Conservation (phyloP, 225 moss, liverwort and hornwort species). For the Sphagnum contortum region DNA sequence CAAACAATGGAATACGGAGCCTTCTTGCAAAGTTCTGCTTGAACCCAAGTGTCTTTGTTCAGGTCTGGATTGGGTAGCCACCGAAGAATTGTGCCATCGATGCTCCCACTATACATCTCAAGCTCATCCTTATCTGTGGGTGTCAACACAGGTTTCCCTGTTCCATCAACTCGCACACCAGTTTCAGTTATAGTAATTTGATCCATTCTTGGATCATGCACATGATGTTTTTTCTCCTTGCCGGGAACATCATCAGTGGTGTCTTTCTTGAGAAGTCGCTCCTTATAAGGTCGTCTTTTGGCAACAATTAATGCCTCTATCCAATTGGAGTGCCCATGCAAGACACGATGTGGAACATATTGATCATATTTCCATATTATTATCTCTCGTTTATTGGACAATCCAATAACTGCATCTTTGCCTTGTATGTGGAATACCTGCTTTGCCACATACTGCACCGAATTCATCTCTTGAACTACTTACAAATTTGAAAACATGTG, state of each 20-base stretch:
- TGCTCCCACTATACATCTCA: conserved; percentile 54
- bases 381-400: conserved; percentile 28
- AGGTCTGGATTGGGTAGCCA: conserved; percentile 57
- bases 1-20: conserved; percentile 32
- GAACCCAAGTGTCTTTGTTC: conserved; percentile 52
- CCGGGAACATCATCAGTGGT: conserved; percentile 43
- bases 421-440: conserved; percentile 44
- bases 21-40: conserved; percentile 22
- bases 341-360: conserved; percentile 45
- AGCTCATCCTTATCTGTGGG: conserved; percentile 18
- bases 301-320: conserved; percentile 48
- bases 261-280: conserved; percentile 41
- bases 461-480: too few species aligned
- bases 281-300: conserved; percentile 42
- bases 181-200: conserved; percentile 1
- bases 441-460: not conserved
- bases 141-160: conserved; percentile 10
- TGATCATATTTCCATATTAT: conserved; percentile 54
- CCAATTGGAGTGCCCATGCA: conserved; percentile 60
- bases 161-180: conserved; percentile 5
- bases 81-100: conserved; percentile 40
- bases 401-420: conserved; percentile 48
- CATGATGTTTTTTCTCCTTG: conserved; percentile 11
- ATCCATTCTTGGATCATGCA: not conserved
- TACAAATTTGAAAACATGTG: too few species aligned